Percentiles rank a stretch among this genome's conserved stretches.
phyloP scores from a whole-genome alignment of 2,329 filamentous ascomycete genomes.

The Aphanoascus verrucosus region DNA sequence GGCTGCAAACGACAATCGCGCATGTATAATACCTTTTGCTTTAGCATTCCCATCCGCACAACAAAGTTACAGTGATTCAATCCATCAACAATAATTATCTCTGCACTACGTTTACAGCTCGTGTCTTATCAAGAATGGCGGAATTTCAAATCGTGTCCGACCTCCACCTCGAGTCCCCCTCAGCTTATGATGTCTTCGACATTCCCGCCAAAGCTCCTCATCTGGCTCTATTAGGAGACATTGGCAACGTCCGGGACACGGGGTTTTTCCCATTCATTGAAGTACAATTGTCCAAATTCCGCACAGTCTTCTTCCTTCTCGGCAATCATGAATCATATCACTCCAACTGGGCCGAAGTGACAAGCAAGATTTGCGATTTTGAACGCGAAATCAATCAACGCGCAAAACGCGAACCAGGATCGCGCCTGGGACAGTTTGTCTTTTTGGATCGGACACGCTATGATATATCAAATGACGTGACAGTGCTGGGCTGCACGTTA shows the following conservation, averaged over 20 bases:
- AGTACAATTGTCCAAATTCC: conserved; percentile 41
- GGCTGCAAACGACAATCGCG: no score
- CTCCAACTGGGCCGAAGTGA: conserved; percentile 22
- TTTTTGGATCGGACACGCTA: conserved; percentile 34
- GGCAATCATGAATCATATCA: conserved; percentile 50
- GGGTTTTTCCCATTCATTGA: conserved; percentile 40
- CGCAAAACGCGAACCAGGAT: conserved; percentile 1
- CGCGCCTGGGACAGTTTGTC: conserved; percentile 28
- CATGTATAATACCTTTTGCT: no score
- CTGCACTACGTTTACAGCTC: neutral
- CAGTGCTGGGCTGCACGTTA: conserved; percentile 41
- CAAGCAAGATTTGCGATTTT: conserved; percentile 20
- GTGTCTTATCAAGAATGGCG: neutral
- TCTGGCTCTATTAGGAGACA: conserved; percentile 48
- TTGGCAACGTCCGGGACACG: conserved; percentile 40
- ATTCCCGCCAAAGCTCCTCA: conserved; percentile 40
- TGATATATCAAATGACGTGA: conserved; percentile 29
- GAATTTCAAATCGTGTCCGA: conserved; percentile 45
- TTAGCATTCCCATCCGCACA: no score
- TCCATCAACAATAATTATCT: no score
- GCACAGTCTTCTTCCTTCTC: conserved; percentile 42
- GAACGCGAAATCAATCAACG: conserved; percentile 17
- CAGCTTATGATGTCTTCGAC: conserved; percentile 42
- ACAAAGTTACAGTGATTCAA: no score
- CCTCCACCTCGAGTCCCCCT: conserved; percentile 45